A percentile compares a stretch with the other conserved stretches of the same genome.
Conservation (phyloP, 495 filamentous ascomycete species). For the Geopyxis carbonaria region DNA sequence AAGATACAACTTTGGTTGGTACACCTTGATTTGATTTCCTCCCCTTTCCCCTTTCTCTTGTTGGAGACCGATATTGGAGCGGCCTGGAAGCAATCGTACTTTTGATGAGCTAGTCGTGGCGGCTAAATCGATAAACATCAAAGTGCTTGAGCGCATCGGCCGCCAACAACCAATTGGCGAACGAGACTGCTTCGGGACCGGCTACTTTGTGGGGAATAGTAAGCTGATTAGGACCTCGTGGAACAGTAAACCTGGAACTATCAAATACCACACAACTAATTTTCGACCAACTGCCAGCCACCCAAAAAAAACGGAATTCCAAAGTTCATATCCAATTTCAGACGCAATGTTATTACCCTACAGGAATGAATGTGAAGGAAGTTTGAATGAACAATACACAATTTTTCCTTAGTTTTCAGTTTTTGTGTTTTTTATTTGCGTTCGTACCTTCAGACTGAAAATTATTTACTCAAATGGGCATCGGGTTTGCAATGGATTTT, state of each 20-base stretch:
- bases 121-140: background rate
- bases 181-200: constrained; percentile 7
- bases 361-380: too few species aligned
- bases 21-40: constrained; percentile 9
- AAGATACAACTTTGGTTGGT: constrained; percentile 28
- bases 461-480: too few species aligned
- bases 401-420: constrained; percentile 8
- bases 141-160: constrained; percentile 1
- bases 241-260: constrained; percentile 24
- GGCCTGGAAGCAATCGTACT: background rate
- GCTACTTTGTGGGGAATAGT: constrained; percentile 23
- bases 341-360: too few species aligned
- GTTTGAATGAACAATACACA: too few species aligned
- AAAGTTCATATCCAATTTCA: too few species aligned
- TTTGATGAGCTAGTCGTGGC: constrained; percentile 4
- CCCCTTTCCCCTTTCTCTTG: too few species aligned
- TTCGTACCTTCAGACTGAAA: too few species aligned
- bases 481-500: too few species aligned
- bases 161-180: background rate
- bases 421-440: constrained; percentile 1
- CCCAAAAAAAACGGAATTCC: too few species aligned
- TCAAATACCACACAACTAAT: too few species aligned
- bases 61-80: background rate
- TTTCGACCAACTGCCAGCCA: too few species aligned
- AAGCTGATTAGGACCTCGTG: constrained; percentile 15